Conservation (phyloP, 768 basidiomycete genomes). For the Cystofilobasidium macerans region DNA sequence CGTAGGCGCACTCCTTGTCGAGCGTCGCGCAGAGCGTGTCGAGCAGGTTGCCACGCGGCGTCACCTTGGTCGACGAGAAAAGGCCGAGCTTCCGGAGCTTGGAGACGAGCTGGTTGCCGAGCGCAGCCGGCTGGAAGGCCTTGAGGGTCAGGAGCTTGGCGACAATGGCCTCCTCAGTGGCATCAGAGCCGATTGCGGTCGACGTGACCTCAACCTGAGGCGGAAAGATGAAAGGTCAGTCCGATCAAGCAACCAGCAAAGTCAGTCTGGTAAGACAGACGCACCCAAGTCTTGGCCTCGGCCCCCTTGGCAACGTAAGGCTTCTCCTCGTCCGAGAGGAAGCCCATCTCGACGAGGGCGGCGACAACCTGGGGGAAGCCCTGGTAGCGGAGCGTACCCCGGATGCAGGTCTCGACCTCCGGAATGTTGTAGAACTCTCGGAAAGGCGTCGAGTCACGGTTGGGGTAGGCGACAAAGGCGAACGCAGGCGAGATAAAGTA, state of each 20-base stretch:
- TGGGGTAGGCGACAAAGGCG: slow-evolving; percentile 80
- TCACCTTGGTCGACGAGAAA: slow-evolving; percentile 59
- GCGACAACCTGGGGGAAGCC: slow-evolving; percentile 93
- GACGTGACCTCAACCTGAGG: slow-evolving; percentile 54
- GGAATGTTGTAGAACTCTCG: slow-evolving; percentile 82
- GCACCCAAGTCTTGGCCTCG: slow-evolving; percentile 60
- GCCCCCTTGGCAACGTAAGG: slow-evolving; percentile 56
- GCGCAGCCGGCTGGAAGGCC: slow-evolving; percentile 53
- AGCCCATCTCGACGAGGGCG: slow-evolving; percentile 75
- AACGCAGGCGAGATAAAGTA: slow-evolving; percentile 93
- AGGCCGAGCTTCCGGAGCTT: slow-evolving; percentile 90
- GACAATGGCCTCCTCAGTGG: slow-evolving; percentile 66
- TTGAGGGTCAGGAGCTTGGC: slow-evolving; percentile 58
- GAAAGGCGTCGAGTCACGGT: slow-evolving; percentile 86
- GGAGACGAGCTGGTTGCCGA: slow-evolving; percentile 59
- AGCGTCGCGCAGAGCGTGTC: slow-evolving; percentile 86
- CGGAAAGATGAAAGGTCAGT: background rate
- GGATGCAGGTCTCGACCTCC: slow-evolving; percentile 81
- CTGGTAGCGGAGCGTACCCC: slow-evolving; percentile 88
- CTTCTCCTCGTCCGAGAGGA: slow-evolving; percentile 64
- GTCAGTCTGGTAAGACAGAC: slow-evolving; percentile 8
- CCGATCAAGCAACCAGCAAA: background rate
- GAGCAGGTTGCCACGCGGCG: slow-evolving; percentile 61
- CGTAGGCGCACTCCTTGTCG: slow-evolving; percentile 86
- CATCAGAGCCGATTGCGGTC: slow-evolving; percentile 58